A percentile compares a stretch with the other conserved stretches of the same genome.
phyloP scores from a whole-genome alignment of 2,329 filamentous ascomycete species.

The Aspergillus jensenii region DNA sequence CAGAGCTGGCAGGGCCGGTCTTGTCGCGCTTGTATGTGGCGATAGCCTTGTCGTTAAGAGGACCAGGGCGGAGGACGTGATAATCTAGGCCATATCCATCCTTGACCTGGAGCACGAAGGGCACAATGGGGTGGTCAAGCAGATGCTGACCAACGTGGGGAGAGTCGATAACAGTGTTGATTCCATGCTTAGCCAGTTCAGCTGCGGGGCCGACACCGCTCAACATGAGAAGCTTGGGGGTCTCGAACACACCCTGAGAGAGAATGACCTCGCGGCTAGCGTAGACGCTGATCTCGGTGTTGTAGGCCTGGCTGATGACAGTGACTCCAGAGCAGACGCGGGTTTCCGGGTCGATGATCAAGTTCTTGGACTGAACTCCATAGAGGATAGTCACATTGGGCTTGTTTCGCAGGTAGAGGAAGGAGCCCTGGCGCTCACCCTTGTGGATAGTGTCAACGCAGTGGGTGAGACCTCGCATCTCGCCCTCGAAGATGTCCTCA shows the following conservation, averaged over 20 bases:
- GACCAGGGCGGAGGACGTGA: slow-evolving; percentile 39
- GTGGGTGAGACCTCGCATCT: slow-evolving; percentile 55
- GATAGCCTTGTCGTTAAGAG: slow-evolving; percentile 31
- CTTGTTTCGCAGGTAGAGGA: slow-evolving; percentile 54
- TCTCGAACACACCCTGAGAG: slow-evolving; percentile 52
- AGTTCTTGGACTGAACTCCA: slow-evolving; percentile 52
- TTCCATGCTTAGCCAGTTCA: slow-evolving; percentile 38
- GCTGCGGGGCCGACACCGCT: slow-evolving; percentile 47
- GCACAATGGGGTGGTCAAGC: slow-evolving; percentile 42
- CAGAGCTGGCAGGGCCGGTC: slow-evolving; percentile 43
- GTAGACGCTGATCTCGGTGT: slow-evolving; percentile 45
- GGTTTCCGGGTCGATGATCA: slow-evolving; percentile 51
- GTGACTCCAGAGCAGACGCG: slow-evolving; percentile 48
- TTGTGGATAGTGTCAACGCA: slow-evolving; percentile 59
- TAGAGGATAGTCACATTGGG: slow-evolving; percentile 56
- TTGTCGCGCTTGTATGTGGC: slow-evolving; percentile 38
- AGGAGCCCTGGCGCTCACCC: slow-evolving; percentile 55
- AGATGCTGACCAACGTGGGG: slow-evolving; percentile 33
- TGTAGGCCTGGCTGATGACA: slow-evolving; percentile 42
- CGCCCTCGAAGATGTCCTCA: slow-evolving; percentile 58
- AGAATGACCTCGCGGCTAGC: slow-evolving; percentile 52
- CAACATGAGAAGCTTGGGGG: slow-evolving; percentile 53
- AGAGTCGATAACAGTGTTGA: slow-evolving; percentile 32
- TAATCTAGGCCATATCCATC: slow-evolving; percentile 43
- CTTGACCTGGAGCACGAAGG: slow-evolving; percentile 45